These are phyloP conservation scores for Aspergillus sp. DNA, from an alignment of 2,329 filamentous ascomycete species.

Conservation along the genomic window DNA sequence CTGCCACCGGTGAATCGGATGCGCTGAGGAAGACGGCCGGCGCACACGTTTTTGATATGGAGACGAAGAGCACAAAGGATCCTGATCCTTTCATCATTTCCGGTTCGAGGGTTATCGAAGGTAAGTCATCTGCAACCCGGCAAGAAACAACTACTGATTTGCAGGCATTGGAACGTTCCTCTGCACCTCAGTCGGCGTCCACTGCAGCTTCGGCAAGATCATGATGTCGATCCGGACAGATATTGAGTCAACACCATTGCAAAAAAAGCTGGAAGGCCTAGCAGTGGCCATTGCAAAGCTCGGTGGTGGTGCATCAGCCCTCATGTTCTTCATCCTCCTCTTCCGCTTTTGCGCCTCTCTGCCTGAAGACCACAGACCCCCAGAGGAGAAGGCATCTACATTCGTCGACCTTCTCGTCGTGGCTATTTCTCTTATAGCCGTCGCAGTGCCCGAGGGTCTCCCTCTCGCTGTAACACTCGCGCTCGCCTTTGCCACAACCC, in stretches of 20 bases:
- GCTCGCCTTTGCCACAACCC: constrained; percentile 62
- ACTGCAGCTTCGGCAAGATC: constrained; percentile 74
- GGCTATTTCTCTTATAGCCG: constrained; percentile 59
- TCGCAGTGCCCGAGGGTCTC: constrained; percentile 61
- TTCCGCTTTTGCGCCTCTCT: no score
- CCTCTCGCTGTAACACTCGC: constrained; percentile 62
- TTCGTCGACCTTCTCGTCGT: constrained; percentile 53
- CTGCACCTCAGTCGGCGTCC: constrained; percentile 71
- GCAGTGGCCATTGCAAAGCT: constrained; percentile 80
- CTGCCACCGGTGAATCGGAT: constrained; percentile 74
- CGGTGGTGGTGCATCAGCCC: constrained; percentile 72
- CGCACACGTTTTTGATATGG: constrained; percentile 62
- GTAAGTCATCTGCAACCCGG: no score
- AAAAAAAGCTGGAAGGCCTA: constrained; percentile 73
- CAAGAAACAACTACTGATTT: constrained; percentile 32
- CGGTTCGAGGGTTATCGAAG: constrained; percentile 63
- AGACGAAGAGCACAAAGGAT: constrained; percentile 63
- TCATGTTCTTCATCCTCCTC: constrained; percentile 76
- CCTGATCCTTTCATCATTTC: constrained; percentile 80
- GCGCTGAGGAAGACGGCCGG: constrained; percentile 66
- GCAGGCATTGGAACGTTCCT: constrained; percentile 75
- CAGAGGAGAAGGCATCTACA: constrained; percentile 47
- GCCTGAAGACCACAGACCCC: constrained; percentile 32
- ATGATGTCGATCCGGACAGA: constrained; percentile 77
- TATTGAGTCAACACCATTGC: constrained; percentile 74